phyloP scores from a whole-genome alignment of 2,329 filamentous ascomycete genomes.

The Hyphodiscus sp. region DNA sequence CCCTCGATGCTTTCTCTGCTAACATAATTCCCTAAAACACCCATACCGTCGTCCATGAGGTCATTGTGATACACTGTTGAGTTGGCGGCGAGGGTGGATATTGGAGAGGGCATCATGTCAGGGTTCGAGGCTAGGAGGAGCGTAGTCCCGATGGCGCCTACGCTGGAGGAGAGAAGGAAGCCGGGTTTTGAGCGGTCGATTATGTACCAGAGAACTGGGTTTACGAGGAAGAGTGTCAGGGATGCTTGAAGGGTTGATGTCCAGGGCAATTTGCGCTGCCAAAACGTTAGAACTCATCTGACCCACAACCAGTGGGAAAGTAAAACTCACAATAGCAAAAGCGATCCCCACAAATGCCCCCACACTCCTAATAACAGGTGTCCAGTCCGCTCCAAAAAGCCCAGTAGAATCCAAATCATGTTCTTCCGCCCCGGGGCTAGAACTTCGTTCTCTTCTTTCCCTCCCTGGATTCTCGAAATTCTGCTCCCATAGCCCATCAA shows the following conservation, averaged over 20 bases:
- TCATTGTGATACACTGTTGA: conserved; percentile 8
- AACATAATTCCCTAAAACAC: conserved; percentile 44
- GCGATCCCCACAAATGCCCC: conserved; percentile 68
- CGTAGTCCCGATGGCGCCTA: conserved; percentile 68
- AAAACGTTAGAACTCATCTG: not conserved
- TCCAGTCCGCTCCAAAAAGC: conserved; percentile 61
- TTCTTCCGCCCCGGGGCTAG: conserved; percentile 13
- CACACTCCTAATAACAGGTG: conserved; percentile 60
- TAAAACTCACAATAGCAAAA: conserved; percentile 69
- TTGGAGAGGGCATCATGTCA: conserved; percentile 66
- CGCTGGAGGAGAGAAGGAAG: conserved; percentile 68
- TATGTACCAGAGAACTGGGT: conserved; percentile 92
- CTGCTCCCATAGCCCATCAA: conserved; percentile 69
- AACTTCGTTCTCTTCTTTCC: not conserved
- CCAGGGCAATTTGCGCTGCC: conserved; percentile 82
- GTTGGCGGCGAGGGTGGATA: conserved; percentile 25
- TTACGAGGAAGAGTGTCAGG: conserved; percentile 79
- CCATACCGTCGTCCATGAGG: conserved; percentile 6
- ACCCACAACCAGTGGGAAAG: not conserved
- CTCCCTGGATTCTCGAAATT: not conserved
- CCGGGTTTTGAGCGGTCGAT: conserved; percentile 86
- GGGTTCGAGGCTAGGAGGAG: conserved; percentile 70
- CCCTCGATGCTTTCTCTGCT: conserved; percentile 61
- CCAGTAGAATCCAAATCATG: conserved; percentile 25
- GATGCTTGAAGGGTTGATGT: conserved; percentile 91